These are phyloP conservation scores for Guyanaporus albipodus DNA, from an alignment of 768 basidiomycete genomes.

Conservation along the genomic window DNA sequence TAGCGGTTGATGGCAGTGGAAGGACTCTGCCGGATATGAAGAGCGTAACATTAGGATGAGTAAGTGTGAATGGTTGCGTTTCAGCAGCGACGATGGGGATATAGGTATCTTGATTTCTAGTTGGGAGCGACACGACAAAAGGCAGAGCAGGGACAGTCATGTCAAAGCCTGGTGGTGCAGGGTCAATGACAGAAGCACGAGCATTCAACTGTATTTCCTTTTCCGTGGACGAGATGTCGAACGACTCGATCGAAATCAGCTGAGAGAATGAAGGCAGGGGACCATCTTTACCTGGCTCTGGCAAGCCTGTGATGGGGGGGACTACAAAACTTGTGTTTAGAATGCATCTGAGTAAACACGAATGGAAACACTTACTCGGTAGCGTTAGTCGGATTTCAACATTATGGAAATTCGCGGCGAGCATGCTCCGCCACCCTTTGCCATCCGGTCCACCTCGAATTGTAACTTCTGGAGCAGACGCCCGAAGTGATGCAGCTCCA, in stretches of 20 bases:
- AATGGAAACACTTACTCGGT: conserved; percentile 50
- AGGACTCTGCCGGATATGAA: conserved; percentile 53
- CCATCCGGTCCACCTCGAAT: conserved; percentile 51
- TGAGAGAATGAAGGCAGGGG: conserved; percentile 56
- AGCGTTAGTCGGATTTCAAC: conserved; percentile 46
- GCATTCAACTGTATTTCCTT: conserved; percentile 44
- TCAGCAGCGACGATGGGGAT: conserved; percentile 53
- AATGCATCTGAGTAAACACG: not conserved
- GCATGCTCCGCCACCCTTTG: conserved; percentile 44
- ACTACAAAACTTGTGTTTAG: conserved; percentile 39
- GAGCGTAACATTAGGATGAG: conserved; percentile 66
- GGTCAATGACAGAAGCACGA: conserved; percentile 55
- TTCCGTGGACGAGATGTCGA: conserved; percentile 39
- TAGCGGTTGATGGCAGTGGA: conserved; percentile 43
- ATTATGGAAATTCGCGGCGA: conserved; percentile 39
- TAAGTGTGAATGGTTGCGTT: conserved; percentile 54
- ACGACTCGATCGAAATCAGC: conserved; percentile 57
- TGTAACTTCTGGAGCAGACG: conserved; percentile 38
- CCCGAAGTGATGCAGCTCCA: conserved; percentile 45
- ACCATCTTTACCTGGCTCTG: conserved; percentile 46
- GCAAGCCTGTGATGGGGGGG: conserved; percentile 62
- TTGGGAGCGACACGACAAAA: conserved; percentile 55
- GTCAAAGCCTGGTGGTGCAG: conserved; percentile 46
- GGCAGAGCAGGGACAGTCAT: conserved; percentile 56
- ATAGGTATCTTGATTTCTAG: conserved; percentile 13